Conservation (phyloP, 2,329 filamentous ascomycete genomes). For the Coniella vitis region DNA sequence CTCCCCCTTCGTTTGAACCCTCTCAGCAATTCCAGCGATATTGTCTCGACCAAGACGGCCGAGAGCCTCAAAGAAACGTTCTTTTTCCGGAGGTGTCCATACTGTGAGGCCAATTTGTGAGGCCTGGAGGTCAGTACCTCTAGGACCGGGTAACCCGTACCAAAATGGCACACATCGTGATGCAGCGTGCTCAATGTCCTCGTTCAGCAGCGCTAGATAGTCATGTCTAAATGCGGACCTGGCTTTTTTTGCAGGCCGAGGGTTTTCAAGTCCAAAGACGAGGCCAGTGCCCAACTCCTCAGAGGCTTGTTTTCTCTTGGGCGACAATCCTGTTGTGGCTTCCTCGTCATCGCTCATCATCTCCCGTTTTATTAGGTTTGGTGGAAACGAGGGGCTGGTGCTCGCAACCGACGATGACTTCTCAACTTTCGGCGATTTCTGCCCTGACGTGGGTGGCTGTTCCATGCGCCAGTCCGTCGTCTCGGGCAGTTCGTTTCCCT, state of each 20-base stretch:
- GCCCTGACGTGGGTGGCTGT: slow-evolving; percentile 2
- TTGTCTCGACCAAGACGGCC: slow-evolving; percentile 58
- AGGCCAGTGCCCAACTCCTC: not conserved
- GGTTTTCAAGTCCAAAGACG: not conserved
- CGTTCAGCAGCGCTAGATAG: slow-evolving; percentile 49
- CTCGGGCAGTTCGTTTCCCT: too few species aligned
- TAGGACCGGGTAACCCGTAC: slow-evolving; percentile 16
- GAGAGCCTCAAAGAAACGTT: slow-evolving; percentile 59
- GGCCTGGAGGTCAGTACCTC: slow-evolving; percentile 25
- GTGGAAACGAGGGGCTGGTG: not conserved
- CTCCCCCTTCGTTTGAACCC: slow-evolving; percentile 64
- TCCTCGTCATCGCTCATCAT: not conserved
- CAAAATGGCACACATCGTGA: slow-evolving; percentile 25
- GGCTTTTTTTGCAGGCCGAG: slow-evolving; percentile 38
- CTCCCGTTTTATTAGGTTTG: not conserved
- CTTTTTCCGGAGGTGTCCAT: slow-evolving; percentile 70
- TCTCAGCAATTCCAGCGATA: slow-evolving; percentile 52
- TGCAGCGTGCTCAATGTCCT: slow-evolving; percentile 49
- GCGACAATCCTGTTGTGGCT: not conserved
- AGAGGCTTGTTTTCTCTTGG: slow-evolving; percentile 7
- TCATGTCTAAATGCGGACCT: slow-evolving; percentile 35
- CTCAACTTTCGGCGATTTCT: not conserved
- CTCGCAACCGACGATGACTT: not conserved
- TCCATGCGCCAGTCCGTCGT: not conserved
- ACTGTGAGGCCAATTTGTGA: slow-evolving; percentile 61